Evolutionary conservation across 2,329 filamentous ascomycete genomes (phyloP), one percentile per base, ranked within the genome.

Genomic region (Fusarium chlamydosporum): DNA sequence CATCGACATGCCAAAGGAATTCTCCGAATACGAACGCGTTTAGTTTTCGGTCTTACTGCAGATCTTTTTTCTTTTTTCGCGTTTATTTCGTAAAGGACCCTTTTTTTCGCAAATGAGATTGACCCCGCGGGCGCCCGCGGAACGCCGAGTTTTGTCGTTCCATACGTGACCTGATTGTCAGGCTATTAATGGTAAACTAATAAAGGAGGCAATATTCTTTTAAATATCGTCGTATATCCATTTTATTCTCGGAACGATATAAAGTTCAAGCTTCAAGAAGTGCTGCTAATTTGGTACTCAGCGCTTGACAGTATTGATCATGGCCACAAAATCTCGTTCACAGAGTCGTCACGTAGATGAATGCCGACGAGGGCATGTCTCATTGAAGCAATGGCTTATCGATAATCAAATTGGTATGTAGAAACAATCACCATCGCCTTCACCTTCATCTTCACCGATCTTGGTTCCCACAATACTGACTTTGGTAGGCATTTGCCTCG

Each of bases 401-500:
- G 33, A 68, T 42, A 61, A 68, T n/a, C 65, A 68, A 16, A 55
- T 56, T 3, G 37, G 65, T 68, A 33, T 18, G 15, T 50, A 38
- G 10, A 10, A 45, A 29, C 13, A 6, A 7, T 6, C 3, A 10
- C 12, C 16, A 16, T 18, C 27, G 5, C 45, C 18, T 5, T 26
- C n/a, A 27, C 11, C 18, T 15, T 26, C n/a, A 27, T 8, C 18
- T 15, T 33, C 11, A 29, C 42, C 42, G 34, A 50, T 34, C 13
- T 11, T 2, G 2, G 20, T 26, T 45, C 29, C 42, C 38, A 45
- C 47, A 65, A 40, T 66, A 42, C 51, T 68, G 31, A 68, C 61
- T 42, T 62, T 18, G 6, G 11, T 61, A 83, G 94, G 93, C 67
- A 88, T 97, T 70, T 93, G 93, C n/a, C 85, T 96, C 77, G 96